Evolutionary conservation across 257 asterid species (phyloP), one percentile per base, ranked within the genome.

Genomic region (Fraxinus anomala): DNA sequence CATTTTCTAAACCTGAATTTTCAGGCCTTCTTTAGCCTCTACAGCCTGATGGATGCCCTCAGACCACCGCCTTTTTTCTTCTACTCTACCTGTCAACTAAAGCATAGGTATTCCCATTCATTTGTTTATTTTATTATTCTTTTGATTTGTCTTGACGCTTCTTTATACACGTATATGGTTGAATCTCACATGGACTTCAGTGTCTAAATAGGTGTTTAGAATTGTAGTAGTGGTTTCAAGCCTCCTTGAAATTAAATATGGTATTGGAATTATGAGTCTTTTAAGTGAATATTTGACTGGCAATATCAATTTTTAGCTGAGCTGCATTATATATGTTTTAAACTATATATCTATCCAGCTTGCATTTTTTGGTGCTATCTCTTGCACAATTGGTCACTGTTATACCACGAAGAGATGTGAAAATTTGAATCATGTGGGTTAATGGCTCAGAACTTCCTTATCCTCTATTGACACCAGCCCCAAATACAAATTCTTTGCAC

Each of bases 31-130:
- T 89, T 96, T 96, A 80, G 99, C 99, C 89, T 96, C 99, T 81
- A 96, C 97, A 6, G 99, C 97, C 87, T 96, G 99, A 89, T 96
- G 99, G 87, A 96, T 91, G 77, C 98, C 99, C 36, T 96, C 97
- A 47, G 99, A 92, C 99, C 99, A 96, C 74, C 99, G 91, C 72
- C 94, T 82, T 88, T 92, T 93, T 79, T 96, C 98, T 89, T 96
- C 98, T 74, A 96, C 97, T 89, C 99, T 88, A 75, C 98, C 98
- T 73, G 99, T 91, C 92, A 96, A 85, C 99, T 95, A 88, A 26
- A 26, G 28, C 28, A 26, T 26, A 26, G 28, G 28, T 26, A 26
- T 26, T 26, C 28, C 28, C 0, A 26, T 26, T 26, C 28, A 26
- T 26, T 26, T 26, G 28, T 26, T 19, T 47, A 47, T 47, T 47